Base-by-base conservation (phyloP, 2,329 filamentous ascomycete genomes). In the Sclerotinia spermophila region DNA sequence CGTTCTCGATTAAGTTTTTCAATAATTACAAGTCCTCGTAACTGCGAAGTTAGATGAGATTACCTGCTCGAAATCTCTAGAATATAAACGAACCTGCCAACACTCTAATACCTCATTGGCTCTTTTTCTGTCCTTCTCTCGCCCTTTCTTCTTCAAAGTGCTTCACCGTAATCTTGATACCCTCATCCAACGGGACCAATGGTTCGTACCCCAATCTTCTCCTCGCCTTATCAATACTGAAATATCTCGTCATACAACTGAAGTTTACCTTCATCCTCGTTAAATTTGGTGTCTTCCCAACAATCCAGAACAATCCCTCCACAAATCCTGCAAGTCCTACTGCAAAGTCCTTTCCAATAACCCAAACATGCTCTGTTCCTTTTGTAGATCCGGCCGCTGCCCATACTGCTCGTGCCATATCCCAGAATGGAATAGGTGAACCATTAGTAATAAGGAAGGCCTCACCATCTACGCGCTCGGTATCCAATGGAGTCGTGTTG, bases 361-460 rank as follows among this genome's bases (percentile, higher is more conserved):
- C 79, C 86, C 87, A 88, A 68, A 87, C 86, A 74, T 84, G 82
- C 65, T 84, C 83, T 7, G 83, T 85, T 30, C 86, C 87, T 71
- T 81, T 81, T 11, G 82, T 79, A 70, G 81, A 83, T 48, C 88
- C 88, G 2, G 67, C 70, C 1, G 72, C 72, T 73, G 82, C 82
- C 93, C 93, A 98, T 61, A 97, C 86, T 53, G 89, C 88, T 55
- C 92, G 86, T 71, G 92, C 88, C 79, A 96, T 92, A 81, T 97
- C 93, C 89, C 96, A 96, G 81, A 97, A 96, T 80, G 95, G 95
- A 30, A 96, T 85, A 7, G 95, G 95, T 75, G 70, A 67, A 45
- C 94, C 92, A 80, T 98, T 98, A 71, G 93, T 96, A 78, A 98
- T 88, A 82, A 97, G 89, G 83, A 98, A 95, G 66, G 90, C 90